phyloP scores from a whole-genome alignment of 768 basidiomycete species.

The Russula vinacea region DNA sequence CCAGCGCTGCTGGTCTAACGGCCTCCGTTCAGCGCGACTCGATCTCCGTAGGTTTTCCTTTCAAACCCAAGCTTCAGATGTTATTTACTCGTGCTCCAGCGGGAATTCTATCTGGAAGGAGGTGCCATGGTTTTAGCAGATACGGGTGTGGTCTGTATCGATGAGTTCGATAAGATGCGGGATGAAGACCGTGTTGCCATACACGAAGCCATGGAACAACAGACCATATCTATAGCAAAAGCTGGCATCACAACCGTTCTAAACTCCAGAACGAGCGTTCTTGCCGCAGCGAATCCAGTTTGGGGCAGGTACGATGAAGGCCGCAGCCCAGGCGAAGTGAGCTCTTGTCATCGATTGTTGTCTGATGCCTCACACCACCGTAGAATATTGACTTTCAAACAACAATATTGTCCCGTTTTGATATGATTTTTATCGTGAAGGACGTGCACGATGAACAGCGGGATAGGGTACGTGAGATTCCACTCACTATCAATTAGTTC shows the following conservation, averaged over 20 bases:
- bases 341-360: background rate
- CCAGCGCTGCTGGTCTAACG: constrained; percentile 96
- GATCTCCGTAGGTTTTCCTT: constrained; percentile 62
- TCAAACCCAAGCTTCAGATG: background rate
- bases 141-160: constrained; percentile 97
- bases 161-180: constrained; percentile 99
- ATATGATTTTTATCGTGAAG: constrained; percentile 99
- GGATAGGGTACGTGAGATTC: constrained; percentile 61
- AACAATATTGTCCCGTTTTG: constrained; percentile 96
- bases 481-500: background rate
- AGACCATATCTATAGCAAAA: constrained; percentile 98
- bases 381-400: constrained; percentile 97
- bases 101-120: constrained; percentile 98
- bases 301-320: constrained; percentile 98
- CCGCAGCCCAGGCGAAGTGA: constrained; percentile 89
- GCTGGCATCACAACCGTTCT: constrained; percentile 98
- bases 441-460: constrained; percentile 95
- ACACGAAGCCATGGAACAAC: constrained; percentile 99
- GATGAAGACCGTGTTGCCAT: constrained; percentile 99
- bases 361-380: constrained; percentile 2
- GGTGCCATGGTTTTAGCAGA: constrained; percentile 99
- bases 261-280: constrained; percentile 92
- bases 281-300: constrained; percentile 97
- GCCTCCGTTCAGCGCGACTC: constrained; percentile 95
- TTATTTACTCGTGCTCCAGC: constrained; percentile 44